Conservation (phyloP, 179 eudicot genomes). For the Silene noctiflora region DNA sequence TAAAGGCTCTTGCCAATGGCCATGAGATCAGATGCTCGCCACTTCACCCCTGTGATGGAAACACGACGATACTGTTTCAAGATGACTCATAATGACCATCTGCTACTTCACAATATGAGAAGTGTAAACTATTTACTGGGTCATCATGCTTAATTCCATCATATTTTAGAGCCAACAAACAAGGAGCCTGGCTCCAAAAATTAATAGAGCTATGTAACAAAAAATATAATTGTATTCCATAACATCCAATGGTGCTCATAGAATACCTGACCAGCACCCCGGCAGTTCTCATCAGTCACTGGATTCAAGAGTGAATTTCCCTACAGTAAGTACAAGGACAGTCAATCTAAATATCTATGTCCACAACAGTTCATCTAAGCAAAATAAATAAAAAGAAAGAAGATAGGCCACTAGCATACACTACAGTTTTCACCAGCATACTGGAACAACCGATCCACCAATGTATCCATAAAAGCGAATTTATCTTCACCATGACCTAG, state of each 20-base stretch:
- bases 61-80: neutral
- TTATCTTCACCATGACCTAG: conserved; percentile 88
- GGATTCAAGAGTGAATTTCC: conserved; percentile 44
- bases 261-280: conserved; percentile 72
- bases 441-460: conserved; percentile 80
- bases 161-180: neutral
- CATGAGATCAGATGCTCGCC: neutral
- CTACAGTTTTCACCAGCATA: conserved; percentile 65
- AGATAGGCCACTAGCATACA: conserved; percentile 13
- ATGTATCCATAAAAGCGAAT: conserved; percentile 68
- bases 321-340: conserved; percentile 31
- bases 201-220: neutral
- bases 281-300: conserved; percentile 55
- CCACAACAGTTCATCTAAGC: neutral
- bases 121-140: neutral
- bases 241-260: conserved; percentile 5
- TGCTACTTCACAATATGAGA: neutral
- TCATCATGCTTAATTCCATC: neutral
- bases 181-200: neutral
- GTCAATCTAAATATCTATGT: conserved; percentile 1
- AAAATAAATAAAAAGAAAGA: neutral
- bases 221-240: conserved; percentile 2
- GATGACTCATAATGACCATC: neutral
- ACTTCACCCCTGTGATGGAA: neutral
- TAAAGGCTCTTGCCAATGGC: neutral